phyloP scores from a whole-genome alignment of 805 yeast genomes.

The Komagataella phaffii region DNA sequence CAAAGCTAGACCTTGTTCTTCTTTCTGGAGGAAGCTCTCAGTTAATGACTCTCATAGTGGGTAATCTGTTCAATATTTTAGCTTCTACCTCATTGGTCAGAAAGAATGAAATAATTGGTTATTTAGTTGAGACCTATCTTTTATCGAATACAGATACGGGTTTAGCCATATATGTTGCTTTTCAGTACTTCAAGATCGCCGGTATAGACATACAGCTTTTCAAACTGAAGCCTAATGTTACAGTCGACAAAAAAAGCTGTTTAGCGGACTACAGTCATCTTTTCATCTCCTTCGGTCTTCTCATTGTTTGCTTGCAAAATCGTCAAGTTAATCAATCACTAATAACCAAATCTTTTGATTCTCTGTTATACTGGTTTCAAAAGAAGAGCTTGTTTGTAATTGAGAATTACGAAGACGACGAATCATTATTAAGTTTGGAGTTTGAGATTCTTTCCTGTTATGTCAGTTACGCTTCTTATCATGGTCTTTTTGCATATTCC shows the following conservation, averaged over 20 bases:
- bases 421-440: not conserved
- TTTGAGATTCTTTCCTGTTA: not conserved
- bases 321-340: not conserved
- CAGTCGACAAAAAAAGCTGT: not conserved
- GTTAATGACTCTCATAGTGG: not conserved
- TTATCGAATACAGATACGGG: not conserved
- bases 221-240: not conserved
- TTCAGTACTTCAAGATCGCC: not conserved
- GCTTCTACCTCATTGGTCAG: not conserved
- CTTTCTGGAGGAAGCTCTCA: not conserved
- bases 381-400: not conserved
- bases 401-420: not conserved
- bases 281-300: not conserved
- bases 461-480: not conserved
- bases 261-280: not conserved
- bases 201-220: not conserved
- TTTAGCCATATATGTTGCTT: not conserved
- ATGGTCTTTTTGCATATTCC: not conserved
- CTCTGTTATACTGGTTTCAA: not conserved
- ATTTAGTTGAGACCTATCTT: not conserved
- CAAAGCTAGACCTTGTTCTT: not conserved
- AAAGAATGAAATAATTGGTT: not conserved
- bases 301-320: not conserved
- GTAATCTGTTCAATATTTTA: not conserved
- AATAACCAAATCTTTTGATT: not conserved